Base-by-base conservation (phyloP, 805 yeast genomes). In the Yamadazyma sp. region DNA sequence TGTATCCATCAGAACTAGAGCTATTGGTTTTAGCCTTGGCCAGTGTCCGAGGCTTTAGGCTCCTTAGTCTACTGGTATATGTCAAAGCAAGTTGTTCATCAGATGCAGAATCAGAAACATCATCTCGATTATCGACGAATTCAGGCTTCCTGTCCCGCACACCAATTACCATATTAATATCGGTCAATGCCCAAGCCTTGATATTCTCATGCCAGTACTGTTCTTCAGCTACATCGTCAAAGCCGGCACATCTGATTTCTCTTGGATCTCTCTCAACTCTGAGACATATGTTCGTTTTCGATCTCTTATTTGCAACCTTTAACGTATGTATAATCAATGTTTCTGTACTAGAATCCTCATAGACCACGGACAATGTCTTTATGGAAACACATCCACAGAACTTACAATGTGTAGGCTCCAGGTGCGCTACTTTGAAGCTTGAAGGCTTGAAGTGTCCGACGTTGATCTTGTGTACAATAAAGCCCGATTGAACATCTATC, bases 241-340 rank as follows among this genome's bases (percentile, higher is more conserved):
- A 84, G 18, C 96, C 96, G 27, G 84, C 70, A 62, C 96, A 88
- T 65, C 96, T 77, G 25, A 86, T 85, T 61, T 88, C 96, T 51
- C 95, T 75, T 2, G 91, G 87, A 60, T 88, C 96, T 74, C 96
- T 82, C 60, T 88, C 96, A 26, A 85, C 95, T 59, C 96, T 77
- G 38, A 88, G 61, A 58, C 96, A 88, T 27, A 88, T 88, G 48
- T 77, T 82, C 40, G 78, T 83, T 52, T 84, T 84, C 7, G 95
- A 88, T 40, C 81, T 70, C 53, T 83, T 84, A 23, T 46, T 49
- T 42, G 81, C 85, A 31, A 82, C 77, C 29, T 76, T 76, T 51
- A 78, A 82, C 0, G 93, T 82, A 51, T 87, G 95, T 64, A 85
- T 64, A 5, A 83, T 78, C 35, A 85, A 57, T 6, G 78, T 73